These are phyloP conservation scores for Ballota nigra DNA, from an alignment of 257 asterid genomes.

Conservation along the genomic window DNA sequence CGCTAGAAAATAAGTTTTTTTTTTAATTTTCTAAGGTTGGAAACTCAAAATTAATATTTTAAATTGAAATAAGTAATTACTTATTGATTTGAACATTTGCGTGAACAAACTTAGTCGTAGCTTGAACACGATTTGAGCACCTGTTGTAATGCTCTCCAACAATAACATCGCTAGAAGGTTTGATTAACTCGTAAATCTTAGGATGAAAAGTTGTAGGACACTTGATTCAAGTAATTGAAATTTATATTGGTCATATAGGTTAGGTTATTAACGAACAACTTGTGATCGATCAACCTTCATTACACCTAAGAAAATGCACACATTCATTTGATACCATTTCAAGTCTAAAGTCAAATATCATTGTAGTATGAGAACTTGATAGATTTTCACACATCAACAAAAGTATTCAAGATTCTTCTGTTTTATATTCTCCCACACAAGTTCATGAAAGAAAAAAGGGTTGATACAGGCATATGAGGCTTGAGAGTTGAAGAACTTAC, in stretches of 20 bases:
- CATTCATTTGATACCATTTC: too few species aligned
- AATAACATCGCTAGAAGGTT: neutral
- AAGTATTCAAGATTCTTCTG: neutral
- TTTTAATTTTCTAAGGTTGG: too few species aligned
- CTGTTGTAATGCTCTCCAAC: neutral
- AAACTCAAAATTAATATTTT: too few species aligned
- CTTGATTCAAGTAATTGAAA: neutral
- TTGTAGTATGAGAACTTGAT: neutral
- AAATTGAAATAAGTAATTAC: too few species aligned
- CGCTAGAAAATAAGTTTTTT: too few species aligned
- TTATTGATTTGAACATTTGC: too few species aligned
- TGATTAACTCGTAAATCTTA: neutral
- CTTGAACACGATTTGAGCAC: conserved; percentile 2
- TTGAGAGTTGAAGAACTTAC: conserved; percentile 49
- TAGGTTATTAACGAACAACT: neutral
- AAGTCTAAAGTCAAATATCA: too few species aligned
- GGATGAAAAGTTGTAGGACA: neutral
- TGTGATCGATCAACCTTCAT: neutral
- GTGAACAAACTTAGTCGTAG: too few species aligned
- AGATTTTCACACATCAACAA: neutral
- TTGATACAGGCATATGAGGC: neutral
- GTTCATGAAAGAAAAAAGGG: neutral
- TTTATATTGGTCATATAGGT: neutral
- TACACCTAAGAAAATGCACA: conserved; percentile 1
- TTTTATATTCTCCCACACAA: neutral